Evolutionary conservation across 306 rosid genomes (phyloP).

Genomic region (Erythrophleum fordii): DNA sequence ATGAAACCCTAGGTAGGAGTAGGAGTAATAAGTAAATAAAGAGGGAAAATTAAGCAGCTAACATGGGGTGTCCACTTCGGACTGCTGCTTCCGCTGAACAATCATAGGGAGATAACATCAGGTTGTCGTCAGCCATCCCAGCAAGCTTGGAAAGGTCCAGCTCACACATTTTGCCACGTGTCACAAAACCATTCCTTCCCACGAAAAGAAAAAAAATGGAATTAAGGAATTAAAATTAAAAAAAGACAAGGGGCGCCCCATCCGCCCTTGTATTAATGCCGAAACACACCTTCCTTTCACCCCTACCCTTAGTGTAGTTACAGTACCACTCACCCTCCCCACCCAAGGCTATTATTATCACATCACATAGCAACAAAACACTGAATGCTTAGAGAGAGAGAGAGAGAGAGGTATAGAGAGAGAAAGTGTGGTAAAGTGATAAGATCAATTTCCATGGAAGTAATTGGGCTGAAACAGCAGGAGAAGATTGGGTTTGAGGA

Average conservation of each 20-base stretch:
- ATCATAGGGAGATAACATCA: conserved; percentile 71
- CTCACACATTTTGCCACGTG: conserved; percentile 63
- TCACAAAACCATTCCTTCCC: conserved; percentile 36
- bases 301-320: conserved; percentile 26
- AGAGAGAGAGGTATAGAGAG: conserved; percentile 39
- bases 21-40: neutral
- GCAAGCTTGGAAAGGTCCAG: conserved; percentile 64
- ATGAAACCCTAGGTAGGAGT: conserved; percentile 15
- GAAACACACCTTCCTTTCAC: conserved; percentile 45
- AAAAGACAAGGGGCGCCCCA: conserved; percentile 36
- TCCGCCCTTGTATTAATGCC: conserved; percentile 54
- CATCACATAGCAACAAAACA: conserved; percentile 47
- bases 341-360: conserved; percentile 44
- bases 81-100: conserved; percentile 39
- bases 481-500: conserved; percentile 63
- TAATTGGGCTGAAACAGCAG: conserved; percentile 28
- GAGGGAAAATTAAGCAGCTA: conserved; percentile 44
- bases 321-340: neutral
- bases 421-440: conserved; percentile 41
- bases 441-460: conserved; percentile 45
- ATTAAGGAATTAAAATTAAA: neutral
- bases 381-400: conserved; percentile 50
- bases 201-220: neutral
- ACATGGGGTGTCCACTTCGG: conserved; percentile 55
- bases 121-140: conserved; percentile 63